Percentiles rank a stretch among this genome's conserved stretches.
Evolutionary conservation across 495 filamentous ascomycete species (phyloP).

Genomic region (Cladorrhinum samala): DNA sequence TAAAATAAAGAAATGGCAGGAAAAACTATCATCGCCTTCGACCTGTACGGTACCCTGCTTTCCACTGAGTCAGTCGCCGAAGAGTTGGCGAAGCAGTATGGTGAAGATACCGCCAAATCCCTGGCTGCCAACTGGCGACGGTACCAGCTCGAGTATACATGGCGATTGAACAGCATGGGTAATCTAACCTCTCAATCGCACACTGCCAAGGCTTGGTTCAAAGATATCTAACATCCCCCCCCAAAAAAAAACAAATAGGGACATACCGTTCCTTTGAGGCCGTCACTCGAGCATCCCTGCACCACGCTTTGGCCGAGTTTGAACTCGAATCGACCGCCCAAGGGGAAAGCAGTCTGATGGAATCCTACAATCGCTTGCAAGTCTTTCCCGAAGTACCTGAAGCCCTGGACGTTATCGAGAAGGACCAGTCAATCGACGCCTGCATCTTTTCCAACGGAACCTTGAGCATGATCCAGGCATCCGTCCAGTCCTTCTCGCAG

Average conservation of each 20-base stretch:
- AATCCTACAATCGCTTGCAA: neutral
- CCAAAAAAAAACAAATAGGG: neutral
- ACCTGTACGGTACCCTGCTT: conserved; percentile 69
- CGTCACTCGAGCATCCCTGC: neutral
- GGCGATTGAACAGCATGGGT: neutral
- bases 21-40: conserved; percentile 60
- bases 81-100: neutral
- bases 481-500: neutral
- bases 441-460: neutral
- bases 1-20: too few species aligned
- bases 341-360: neutral
- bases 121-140: neutral
- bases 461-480: neutral
- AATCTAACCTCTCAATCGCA: too few species aligned
- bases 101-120: neutral
- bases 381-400: neutral
- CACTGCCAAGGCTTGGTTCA: neutral
- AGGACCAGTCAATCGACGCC: neutral
- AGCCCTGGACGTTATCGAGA: neutral
- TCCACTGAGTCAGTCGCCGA: conserved; percentile 61
- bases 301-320: neutral
- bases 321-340: neutral
- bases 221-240: neutral
- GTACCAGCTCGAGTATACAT: neutral
- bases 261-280: neutral